Base-by-base conservation (phyloP, 768 basidiomycete species). In the Boletus vermiculosoides region DNA sequence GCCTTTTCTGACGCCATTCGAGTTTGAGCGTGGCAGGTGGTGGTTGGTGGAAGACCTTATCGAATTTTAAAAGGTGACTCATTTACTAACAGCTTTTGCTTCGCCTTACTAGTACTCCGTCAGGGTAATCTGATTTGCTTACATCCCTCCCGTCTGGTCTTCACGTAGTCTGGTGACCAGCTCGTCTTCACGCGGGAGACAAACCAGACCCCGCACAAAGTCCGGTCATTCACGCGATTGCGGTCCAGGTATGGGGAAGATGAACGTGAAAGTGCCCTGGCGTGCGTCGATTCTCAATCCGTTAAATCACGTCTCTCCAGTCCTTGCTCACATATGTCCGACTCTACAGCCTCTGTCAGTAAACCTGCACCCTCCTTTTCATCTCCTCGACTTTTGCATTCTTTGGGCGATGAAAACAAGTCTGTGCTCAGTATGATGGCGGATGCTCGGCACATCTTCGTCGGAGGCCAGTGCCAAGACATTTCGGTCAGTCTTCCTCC, bases 401-500 rank as follows among this genome's bases (percentile, higher is more conserved):
- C 87, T 4, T 77, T 92, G n/a, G 79, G 85, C 60, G 85, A 90
- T 69, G 75, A 80, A 41, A 77, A 80, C 48, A 85, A 80, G 68
- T 92, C 90, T 7, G 83, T 92, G 4, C 76, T 93, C 31, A 86
- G 88, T 66, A 74, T 93, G 15, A 88, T 87, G 28, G 86, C 91
- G 2, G 87, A 87, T 66, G 79, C 80, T 7, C 68, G 76, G 13
- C 80, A 90, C 66, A 90, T 96, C 45, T 96, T 90, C 67, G 88
- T 86, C 54, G 93, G 93, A 1, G 89, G 85, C 62, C 92, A 94
- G 67, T 83, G 80, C 47, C 76, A 83, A 55, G 84, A 89, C 64
- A 92, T 95, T 8, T 82, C 83, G 50, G 93, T 92, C 61, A 62
- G 83, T 66, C 20, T 25, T 33, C 28, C 28, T 51, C 33, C 47